phyloP scores from a whole-genome alignment of 1,284 basidiomycete genomes.

The Papiliotrema nemorosa region DNA sequence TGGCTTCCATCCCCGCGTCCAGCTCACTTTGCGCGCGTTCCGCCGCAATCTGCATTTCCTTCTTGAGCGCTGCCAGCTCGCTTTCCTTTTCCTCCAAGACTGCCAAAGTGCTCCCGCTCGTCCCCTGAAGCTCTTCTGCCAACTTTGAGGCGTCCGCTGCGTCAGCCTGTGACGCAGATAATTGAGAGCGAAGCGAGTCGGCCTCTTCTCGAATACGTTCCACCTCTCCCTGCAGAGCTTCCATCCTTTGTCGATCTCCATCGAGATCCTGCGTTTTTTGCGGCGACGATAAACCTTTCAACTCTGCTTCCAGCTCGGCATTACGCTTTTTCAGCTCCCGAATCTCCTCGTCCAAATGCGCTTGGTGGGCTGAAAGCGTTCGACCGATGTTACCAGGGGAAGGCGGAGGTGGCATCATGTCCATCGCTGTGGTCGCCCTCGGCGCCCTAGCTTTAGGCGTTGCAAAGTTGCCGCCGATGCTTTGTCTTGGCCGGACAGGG shows the following conservation, averaged over 20 bases:
- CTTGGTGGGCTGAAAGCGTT: slow-evolving; percentile 35
- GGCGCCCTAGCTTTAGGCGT: slow-evolving; percentile 42
- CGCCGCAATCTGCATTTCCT: slow-evolving; percentile 39
- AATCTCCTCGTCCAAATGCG: slow-evolving; percentile 45
- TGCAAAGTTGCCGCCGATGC: slow-evolving; percentile 35
- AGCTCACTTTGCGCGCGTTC: slow-evolving; percentile 42
- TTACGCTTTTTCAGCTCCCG: slow-evolving; percentile 35
- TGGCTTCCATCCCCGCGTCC: slow-evolving; percentile 49
- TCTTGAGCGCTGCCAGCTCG: slow-evolving; percentile 36
- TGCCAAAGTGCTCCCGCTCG: slow-evolving; percentile 23
- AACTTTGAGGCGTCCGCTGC: slow-evolving; percentile 33
- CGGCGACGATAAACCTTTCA: slow-evolving; percentile 1
- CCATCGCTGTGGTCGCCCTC: slow-evolving; percentile 26
- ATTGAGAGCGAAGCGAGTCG: slow-evolving; percentile 28
- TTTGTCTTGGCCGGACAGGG: slow-evolving; percentile 34
- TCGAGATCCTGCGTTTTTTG: background rate
- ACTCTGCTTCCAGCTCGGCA: slow-evolving; percentile 22
- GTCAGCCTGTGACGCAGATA: slow-evolving; percentile 38
- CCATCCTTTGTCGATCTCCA: slow-evolving; percentile 9
- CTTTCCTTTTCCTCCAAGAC: slow-evolving; percentile 31
- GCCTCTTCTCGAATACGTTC: slow-evolving; percentile 26
- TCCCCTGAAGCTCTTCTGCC: slow-evolving; percentile 35
- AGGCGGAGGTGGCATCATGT: slow-evolving; percentile 50
- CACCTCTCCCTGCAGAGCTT: slow-evolving; percentile 34
- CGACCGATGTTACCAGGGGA: slow-evolving; percentile 37